A percentile compares a stretch with the other conserved stretches of the same genome.
These are phyloP conservation scores for Neopestalotiopsis clavispora DNA, from an alignment of 2,329 filamentous ascomycete species.

Conservation along the genomic window DNA sequence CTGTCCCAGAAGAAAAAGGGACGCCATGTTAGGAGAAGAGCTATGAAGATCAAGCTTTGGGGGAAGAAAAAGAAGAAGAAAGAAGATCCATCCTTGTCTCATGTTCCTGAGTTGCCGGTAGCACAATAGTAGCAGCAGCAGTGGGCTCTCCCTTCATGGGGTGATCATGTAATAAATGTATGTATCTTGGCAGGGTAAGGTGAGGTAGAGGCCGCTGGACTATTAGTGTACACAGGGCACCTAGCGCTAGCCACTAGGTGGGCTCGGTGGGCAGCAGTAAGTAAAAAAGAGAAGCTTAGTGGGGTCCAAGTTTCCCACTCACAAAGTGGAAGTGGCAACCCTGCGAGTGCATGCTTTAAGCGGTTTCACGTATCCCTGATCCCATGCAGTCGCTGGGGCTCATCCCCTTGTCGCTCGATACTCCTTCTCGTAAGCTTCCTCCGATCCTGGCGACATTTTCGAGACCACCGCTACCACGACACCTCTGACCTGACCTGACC, in stretches of 20 bases:
- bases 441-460: constrained; percentile 18
- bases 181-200: background rate
- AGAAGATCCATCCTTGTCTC: background rate
- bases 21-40: background rate
- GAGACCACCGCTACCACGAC: background rate
- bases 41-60: background rate
- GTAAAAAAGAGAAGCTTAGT: constrained; percentile 1
- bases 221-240: background rate
- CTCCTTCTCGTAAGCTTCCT: constrained; percentile 27
- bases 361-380: constrained; percentile 36
- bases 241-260: background rate
- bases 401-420: constrained; percentile 29
- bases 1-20: background rate
- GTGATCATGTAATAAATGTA: background rate
- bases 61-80: background rate
- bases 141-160: background rate
- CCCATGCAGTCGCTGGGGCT: constrained; percentile 35
- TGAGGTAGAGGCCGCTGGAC: background rate
- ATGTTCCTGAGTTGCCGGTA: constrained; percentile 8
- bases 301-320: constrained; percentile 14
- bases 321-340: constrained; percentile 21
- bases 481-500: background rate
- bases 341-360: constrained; percentile 28
- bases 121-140: background rate
- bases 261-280: background rate